phyloP scores from a whole-genome alignment of 805 yeast genomes.

The Candida ulmi region DNA sequence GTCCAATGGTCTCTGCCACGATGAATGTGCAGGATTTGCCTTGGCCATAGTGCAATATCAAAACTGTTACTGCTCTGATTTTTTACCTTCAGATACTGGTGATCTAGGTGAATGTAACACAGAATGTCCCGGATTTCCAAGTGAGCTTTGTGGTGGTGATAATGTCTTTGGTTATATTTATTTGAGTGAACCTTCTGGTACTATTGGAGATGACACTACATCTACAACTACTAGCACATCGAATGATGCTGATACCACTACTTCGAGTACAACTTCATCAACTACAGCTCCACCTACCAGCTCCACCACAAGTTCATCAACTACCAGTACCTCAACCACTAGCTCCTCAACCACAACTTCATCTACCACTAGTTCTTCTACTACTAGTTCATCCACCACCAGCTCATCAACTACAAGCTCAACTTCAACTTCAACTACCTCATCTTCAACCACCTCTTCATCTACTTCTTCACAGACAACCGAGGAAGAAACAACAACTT shows the following conservation, averaged over 20 bases:
- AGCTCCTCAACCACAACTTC: constrained; percentile 12
- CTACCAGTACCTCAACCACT: no score
- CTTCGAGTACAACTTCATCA: no score
- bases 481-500: not conserved
- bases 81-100: constrained; percentile 29
- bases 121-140: constrained; percentile 36
- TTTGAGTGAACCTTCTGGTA: constrained; percentile 9
- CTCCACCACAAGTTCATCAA: no score
- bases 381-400: constrained; percentile 6
- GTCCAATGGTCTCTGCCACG: constrained; percentile 41
- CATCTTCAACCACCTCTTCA: constrained; percentile 4
- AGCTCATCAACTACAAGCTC: constrained; percentile 5
- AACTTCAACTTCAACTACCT: constrained; percentile 4
- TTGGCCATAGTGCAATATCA: constrained; percentile 34
- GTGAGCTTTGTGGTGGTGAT: constrained; percentile 34
- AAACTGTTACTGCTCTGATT: constrained; percentile 40
- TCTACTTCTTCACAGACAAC: constrained; percentile 5
- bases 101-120: constrained; percentile 24
- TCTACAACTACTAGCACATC: no score
- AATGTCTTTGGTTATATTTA: constrained; percentile 39
- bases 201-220: not conserved
- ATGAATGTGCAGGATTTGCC: constrained; percentile 28
- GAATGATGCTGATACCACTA: no score
- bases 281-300: no score
- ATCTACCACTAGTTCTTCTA: constrained; percentile 2